Evolutionary conservation across 2,329 filamentous ascomycete species (phyloP), one percentile per base, ranked within the genome.

Genomic region (Fusarium pseudocircinatum): DNA sequence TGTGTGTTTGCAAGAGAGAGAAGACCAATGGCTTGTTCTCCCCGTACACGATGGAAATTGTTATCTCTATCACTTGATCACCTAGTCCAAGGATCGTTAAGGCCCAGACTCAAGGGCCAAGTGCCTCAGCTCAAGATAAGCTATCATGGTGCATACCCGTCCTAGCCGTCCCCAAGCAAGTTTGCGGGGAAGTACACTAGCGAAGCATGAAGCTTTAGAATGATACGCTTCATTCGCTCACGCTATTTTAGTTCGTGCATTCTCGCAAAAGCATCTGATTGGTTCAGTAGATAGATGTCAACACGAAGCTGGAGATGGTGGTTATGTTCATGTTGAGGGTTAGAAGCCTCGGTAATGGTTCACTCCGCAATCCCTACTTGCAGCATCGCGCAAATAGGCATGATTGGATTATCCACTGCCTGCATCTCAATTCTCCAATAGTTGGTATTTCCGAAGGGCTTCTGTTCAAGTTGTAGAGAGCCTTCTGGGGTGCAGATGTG

Each of bases 31-130:
- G 14, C 15, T 30, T 18, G 7, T 18, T 1, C 2, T n/a, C 16
- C 24, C 36, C 10, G 8, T 4, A n/a, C 2, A n/a, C 0, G 11
- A 14, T 30, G 34, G 20, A 28, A 9, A 2, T 10, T 15, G 4
- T 7, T 7, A 22, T n/a, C 20, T 54, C 4, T 11, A 14, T 54
- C 50, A 30, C 34, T n/a, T 28, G 20, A 40, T 7, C 7, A n/a
- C 0, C 18, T 2, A 37, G 3, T 14, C 24, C 30, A n/a, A 18
- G 0, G 34, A 1, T 30, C 11, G 10, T 30, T 1, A 22, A 53
- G 34, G 34, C 2, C 50, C 11, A n/a, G 34, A 28, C 10, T 7
- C 15, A 8, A 28, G 24, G 15, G 34, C 7, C 7, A 40, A 54
- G 6, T 30, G 24, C 24, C 36, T n/a, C 20, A 30, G 34, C 50